Base-by-base conservation (phyloP, 176 grass and related monocot species). In the Dendrocalamus sinicus region DNA sequence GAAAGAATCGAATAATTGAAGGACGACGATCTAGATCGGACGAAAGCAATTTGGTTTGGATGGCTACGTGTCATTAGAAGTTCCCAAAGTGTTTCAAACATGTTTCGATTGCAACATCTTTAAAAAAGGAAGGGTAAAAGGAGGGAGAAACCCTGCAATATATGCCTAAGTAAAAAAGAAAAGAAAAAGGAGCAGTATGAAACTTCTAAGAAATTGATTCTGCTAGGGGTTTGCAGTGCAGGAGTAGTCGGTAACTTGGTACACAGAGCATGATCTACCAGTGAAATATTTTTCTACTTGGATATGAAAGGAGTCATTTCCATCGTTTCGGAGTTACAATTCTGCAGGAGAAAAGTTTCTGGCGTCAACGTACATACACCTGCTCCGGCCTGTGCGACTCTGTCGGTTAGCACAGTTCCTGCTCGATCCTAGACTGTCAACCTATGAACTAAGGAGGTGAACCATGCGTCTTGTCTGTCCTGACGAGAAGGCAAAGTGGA, bases 11-110 rank as follows among this genome's bases (percentile, higher is more conserved):
- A 75, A 76, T 17, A 68, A 24, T 69, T 44, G 12, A 23, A 12
- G 23, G 85, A 57, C 70, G 71, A 73, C 35, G 30, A 54, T 4
- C 32, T 35, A 35, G 23, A 71, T 45, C 2, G 24, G 17, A 17
- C 48, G 69, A 67, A 14, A 87, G 41, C 22, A 26, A 80, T 81
- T 66, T 67, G 22, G 58, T 50, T 44, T 67, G 70, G 78, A 87
- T 4, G 47, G 70, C 26, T 35, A 74, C 60, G 24, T 67, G 17
- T 57, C 17, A 53, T 87, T 64, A 57, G 4, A 81, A 75, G 23
- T 67, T 66, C 59, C 69, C 51, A 9, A n/a, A 19, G 6, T 20
- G 53, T 19, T 55, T 5, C 54, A 57, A 55, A 52, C 50, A 16
- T 52, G 50, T 52, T 52, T 52, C 9, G 44, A 45, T 45, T 52